Evolutionary conservation across 2,329 filamentous ascomycete genomes (phyloP).

Genomic region (Hypomyces perniciosus): DNA sequence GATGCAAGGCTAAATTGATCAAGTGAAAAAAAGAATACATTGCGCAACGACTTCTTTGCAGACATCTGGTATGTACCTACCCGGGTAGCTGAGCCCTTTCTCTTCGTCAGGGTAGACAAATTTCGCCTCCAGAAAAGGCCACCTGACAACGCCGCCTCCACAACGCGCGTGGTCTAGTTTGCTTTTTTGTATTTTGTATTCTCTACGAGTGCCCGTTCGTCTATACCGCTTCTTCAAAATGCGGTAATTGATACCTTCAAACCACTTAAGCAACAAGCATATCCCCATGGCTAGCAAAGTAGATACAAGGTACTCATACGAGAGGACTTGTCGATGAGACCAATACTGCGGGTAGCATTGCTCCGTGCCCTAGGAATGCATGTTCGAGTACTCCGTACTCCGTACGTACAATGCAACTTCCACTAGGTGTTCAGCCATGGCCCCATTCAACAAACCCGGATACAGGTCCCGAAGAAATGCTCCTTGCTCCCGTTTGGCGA

Average conservation of each 20-base stretch:
- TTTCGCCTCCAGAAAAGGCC: conserved; percentile 6
- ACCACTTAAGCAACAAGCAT: neutral
- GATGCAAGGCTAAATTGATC: no score
- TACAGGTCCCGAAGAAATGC: conserved; percentile 4
- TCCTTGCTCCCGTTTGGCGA: conserved; percentile 4
- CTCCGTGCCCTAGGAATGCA: no score
- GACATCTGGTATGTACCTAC: conserved; percentile 3
- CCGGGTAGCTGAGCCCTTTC: neutral
- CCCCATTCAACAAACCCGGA: neutral
- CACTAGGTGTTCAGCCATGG: no score
- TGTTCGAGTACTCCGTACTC: no score
- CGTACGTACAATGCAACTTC: no score
- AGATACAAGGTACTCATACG: conserved; percentile 2
- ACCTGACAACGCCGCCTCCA: conserved; percentile 12
- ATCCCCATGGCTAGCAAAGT: neutral
- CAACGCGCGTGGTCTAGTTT: conserved; percentile 2
- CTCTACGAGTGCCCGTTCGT: neutral
- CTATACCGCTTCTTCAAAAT: conserved; percentile 8
- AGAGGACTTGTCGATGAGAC: neutral
- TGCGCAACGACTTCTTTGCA: neutral
- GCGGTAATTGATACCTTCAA: neutral
- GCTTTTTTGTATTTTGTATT: neutral
- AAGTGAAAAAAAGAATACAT: no score
- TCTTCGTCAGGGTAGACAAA: conserved; percentile 8
- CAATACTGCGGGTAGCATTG: neutral